Percentiles rank a stretch among this genome's conserved stretches.
phyloP scores from a whole-genome alignment of 257 asterid species.

The Apocynum venetum region DNA sequence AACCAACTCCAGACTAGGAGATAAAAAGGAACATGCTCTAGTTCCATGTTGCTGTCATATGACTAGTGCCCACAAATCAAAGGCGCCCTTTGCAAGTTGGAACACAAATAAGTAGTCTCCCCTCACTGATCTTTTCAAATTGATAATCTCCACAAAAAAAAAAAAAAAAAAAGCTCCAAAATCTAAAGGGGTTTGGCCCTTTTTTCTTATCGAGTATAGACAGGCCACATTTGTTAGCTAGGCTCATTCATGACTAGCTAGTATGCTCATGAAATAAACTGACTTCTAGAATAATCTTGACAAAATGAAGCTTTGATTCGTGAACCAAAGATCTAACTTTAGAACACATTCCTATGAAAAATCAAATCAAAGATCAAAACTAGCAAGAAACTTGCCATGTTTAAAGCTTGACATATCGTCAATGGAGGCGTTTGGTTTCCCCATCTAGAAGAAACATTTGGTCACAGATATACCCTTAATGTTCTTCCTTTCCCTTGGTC shows the following conservation, averaged over 20 bases:
- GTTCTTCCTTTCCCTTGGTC: conserved; percentile 8
- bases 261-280: not conserved
- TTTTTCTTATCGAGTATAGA: not conserved
- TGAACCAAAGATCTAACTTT: conserved; percentile 9
- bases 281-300: not conserved
- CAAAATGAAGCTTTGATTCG: not conserved
- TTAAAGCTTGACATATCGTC: conserved; percentile 14
- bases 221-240: not conserved
- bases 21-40: not conserved
- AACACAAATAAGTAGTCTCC: too few species aligned
- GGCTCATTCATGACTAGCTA: not conserved
- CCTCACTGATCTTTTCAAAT: too few species aligned
- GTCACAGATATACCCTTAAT: not conserved
- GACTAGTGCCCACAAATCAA: not conserved
- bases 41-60: not conserved
- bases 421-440: conserved; percentile 3
- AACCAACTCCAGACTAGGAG: not conserved
- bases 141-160: not conserved
- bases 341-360: conserved; percentile 6
- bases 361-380: conserved; percentile 17
- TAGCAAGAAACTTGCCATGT: not conserved
- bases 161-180: not conserved
- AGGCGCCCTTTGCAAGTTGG: too few species aligned
- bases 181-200: not conserved
- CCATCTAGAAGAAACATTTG: conserved; percentile 15